phyloP scores from a whole-genome alignment of 2,329 filamentous ascomycete species.

The Botrytis byssoidea region DNA sequence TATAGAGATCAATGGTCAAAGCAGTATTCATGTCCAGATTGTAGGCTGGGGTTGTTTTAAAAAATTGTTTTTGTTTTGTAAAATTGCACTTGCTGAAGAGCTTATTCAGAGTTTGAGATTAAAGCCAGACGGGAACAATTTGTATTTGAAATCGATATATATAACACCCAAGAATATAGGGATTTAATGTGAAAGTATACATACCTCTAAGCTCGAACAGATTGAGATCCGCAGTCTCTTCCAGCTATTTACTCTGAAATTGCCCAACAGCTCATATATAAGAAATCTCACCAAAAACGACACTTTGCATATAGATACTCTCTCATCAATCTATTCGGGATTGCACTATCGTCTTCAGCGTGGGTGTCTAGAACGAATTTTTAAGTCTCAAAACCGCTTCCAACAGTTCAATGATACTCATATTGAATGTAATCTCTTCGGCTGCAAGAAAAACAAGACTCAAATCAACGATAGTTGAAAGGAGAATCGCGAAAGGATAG shows the following conservation, averaged over 20 bases:
- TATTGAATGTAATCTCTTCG: not conserved
- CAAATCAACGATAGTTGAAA: not conserved
- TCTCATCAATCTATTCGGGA: not conserved
- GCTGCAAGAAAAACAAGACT: not conserved
- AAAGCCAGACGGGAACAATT: not conserved
- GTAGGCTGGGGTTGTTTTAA: not conserved
- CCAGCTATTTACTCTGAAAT: not conserved
- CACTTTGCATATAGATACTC: no score
- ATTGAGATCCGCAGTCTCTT: not conserved
- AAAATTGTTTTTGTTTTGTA: not conserved
- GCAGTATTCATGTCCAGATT: not conserved
- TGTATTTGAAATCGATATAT: no score
- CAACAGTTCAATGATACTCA: no score
- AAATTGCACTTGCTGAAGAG: not conserved
- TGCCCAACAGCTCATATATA: no score
- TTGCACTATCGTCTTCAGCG: not conserved
- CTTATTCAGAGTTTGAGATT: not conserved
- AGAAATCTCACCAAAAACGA: not conserved
- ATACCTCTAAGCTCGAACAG: not conserved
- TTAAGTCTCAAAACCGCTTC: not conserved
- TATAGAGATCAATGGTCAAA: not conserved
- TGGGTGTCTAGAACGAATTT: not conserved
- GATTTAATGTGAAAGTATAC: not conserved
- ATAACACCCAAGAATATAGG: no score
- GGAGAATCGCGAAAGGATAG: not conserved